phyloP scores from a whole-genome alignment of 106 monocot genomes.

The Dendrobium catenatum region DNA sequence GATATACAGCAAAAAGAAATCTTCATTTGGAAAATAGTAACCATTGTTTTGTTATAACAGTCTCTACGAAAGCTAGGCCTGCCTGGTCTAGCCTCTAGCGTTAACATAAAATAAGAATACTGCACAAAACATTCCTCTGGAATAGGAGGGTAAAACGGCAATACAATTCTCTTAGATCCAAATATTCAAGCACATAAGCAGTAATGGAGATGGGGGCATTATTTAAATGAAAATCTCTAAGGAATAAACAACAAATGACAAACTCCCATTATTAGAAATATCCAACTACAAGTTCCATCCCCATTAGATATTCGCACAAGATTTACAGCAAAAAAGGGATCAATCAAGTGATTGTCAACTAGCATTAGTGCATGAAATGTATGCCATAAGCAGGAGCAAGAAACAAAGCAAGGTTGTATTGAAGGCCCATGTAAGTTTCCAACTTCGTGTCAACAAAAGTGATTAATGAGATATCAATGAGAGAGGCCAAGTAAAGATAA shows the following conservation, averaged over 20 bases:
- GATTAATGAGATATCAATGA: background rate
- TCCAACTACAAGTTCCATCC: background rate
- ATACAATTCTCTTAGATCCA: background rate
- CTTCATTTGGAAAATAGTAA: background rate
- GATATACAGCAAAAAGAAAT: background rate
- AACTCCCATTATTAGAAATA: background rate
- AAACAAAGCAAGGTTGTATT: background rate
- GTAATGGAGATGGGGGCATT: background rate
- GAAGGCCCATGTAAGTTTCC: background rate
- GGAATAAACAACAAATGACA: background rate
- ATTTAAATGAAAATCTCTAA: background rate
- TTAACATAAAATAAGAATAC: background rate
- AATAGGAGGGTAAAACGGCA: background rate
- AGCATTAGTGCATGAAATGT: background rate
- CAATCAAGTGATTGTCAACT: background rate
- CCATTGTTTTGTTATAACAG: background rate
- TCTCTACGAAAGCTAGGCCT: background rate
- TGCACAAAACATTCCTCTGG: background rate
- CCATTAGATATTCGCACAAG: background rate
- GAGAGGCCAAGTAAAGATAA: background rate
- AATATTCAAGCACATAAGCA: background rate
- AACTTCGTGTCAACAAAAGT: background rate
- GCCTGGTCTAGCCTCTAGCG: background rate
- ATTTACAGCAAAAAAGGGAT: background rate
- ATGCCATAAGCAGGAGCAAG: background rate